Conservation (phyloP, 1,139 yeast genomes). For the Nakaseomyces sp. region DNA sequence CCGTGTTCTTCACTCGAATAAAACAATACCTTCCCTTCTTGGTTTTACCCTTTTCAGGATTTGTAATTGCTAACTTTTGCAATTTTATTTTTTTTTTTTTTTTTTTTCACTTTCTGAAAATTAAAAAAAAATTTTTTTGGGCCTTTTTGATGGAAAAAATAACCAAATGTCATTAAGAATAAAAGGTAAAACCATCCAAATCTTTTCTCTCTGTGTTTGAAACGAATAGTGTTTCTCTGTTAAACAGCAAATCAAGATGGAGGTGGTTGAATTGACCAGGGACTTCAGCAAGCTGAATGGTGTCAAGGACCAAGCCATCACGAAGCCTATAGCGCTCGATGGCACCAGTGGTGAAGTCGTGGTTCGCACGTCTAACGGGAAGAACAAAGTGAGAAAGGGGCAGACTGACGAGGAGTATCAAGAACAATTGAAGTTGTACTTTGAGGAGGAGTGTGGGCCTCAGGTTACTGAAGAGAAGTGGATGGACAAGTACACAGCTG, state of each 20-base stretch:
- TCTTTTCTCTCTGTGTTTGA: no score
- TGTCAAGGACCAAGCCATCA: constrained; percentile 14
- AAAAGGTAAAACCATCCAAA: no score
- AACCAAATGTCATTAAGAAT: no score
- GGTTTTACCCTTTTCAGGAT: no score
- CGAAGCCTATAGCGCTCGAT: constrained; percentile 20
- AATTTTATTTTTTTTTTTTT: no score
- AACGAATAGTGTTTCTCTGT: no score
- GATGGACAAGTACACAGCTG: constrained; percentile 29
- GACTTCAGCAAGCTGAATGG: constrained; percentile 9
- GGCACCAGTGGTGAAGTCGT: constrained; percentile 30
- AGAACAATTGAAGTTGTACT: constrained; percentile 39
- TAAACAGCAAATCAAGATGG: neutral
- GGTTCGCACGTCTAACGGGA: constrained; percentile 36
- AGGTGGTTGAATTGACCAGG: neutral
- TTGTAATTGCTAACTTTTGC: no score
- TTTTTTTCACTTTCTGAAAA: no score
- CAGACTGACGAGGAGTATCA: constrained; percentile 49
- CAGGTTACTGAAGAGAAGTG: constrained; percentile 40
- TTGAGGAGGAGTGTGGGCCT: constrained; percentile 39
- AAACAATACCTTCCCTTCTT: no score
- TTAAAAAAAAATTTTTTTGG: no score
- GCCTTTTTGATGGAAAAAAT: no score
- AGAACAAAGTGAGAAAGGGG: constrained; percentile 40
- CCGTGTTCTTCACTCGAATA: no score